phyloP scores from a whole-genome alignment of 306 rosid genomes.

The Prunus mira region DNA sequence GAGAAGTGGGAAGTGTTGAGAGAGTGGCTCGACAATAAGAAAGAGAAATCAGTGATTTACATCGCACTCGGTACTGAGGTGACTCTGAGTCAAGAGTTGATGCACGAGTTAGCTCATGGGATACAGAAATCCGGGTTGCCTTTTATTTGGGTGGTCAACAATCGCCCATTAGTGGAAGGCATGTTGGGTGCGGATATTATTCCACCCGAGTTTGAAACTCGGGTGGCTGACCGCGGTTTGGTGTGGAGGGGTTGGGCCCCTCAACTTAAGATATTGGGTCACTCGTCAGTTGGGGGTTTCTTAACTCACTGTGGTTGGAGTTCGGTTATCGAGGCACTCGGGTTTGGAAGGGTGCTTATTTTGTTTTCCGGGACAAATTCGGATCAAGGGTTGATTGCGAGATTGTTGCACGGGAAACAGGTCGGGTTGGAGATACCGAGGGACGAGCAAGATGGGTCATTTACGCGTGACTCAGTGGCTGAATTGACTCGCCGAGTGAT shows the following conservation, averaged over 20 bases:
- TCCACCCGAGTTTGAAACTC: neutral
- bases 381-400: conserved; percentile 13
- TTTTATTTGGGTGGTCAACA: conserved; percentile 22
- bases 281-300: conserved; percentile 2
- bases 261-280: conserved; percentile 4
- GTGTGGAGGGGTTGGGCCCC: conserved; percentile 25
- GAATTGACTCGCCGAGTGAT: conserved; percentile 12
- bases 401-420: neutral
- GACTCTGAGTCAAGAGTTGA: conserved; percentile 3
- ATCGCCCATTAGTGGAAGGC: neutral
- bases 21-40: conserved; percentile 13
- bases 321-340: conserved; percentile 20
- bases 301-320: conserved; percentile 32
- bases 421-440: conserved; percentile 19
- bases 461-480: conserved; percentile 17
- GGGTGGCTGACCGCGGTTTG: conserved; percentile 10
- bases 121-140: conserved; percentile 23
- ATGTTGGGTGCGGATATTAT: neutral
- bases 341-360: conserved; percentile 6
- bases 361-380: conserved; percentile 11
- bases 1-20: neutral
- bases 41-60: conserved; percentile 21
- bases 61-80: conserved; percentile 25
- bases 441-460: conserved; percentile 9
- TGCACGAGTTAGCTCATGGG: conserved; percentile 26